phyloP scores from a whole-genome alignment of 73 alveolate genomes.

The Paramecium primaurelia region DNA sequence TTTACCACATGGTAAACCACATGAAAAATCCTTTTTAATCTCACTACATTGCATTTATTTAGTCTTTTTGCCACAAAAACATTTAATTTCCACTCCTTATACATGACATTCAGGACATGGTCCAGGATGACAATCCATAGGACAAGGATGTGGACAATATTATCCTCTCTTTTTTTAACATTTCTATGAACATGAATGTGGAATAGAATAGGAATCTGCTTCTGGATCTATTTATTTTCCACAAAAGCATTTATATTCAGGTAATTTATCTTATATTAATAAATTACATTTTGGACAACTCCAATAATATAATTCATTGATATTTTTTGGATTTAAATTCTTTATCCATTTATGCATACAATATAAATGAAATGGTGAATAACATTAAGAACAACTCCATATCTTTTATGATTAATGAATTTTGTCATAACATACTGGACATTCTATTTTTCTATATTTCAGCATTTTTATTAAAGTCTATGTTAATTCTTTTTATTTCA shows the following conservation, averaged over 20 bases:
- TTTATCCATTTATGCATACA: conserved; percentile 94
- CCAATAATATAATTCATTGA: conserved; percentile 72
- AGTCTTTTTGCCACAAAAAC: conserved; percentile 84
- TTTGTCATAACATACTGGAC: conserved; percentile 76
- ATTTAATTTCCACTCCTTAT: conserved; percentile 69
- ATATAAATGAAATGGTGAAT: conserved; percentile 85
- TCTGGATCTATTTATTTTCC: conserved; percentile 81
- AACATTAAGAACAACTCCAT: conserved; percentile 91
- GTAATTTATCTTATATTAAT: conserved; percentile 79
- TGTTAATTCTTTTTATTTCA: conserved; percentile 30
- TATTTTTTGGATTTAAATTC: conserved; percentile 73
- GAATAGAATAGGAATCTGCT: conserved; percentile 78
- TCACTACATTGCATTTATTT: conserved; percentile 78
- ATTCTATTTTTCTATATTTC: conserved; percentile 62
- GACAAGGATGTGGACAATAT: conserved; percentile 85
- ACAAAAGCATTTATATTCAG: conserved; percentile 90
- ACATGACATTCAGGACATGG: conserved; percentile 92
- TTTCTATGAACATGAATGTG: conserved; percentile 92
- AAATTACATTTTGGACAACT: conserved; percentile 95
- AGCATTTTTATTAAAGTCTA: conserved; percentile 55
- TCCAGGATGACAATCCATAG: conserved; percentile 95
- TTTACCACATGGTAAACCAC: conserved; percentile 69
- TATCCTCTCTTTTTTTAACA: conserved; percentile 80
- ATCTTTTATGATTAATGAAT: conserved; percentile 66
- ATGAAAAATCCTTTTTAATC: conserved; percentile 58